Percentiles rank a stretch among this genome's conserved stretches.
phyloP scores from a whole-genome alignment of 2,329 filamentous ascomycete genomes.

The Pseudonectria buxi region DNA sequence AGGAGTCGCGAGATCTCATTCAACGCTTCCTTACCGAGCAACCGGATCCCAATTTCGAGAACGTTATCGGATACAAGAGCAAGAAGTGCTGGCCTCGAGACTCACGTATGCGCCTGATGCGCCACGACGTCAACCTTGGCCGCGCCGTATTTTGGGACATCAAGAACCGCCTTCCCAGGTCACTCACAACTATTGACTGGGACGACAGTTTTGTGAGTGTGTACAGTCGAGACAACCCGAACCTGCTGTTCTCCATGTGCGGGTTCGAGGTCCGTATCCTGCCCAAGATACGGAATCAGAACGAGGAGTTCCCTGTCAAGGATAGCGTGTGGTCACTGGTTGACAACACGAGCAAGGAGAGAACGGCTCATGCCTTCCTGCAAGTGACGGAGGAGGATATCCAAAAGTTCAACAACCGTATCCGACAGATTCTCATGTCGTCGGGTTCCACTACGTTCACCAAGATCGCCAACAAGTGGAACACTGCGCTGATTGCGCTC shows the following conservation, averaged over 20 bases:
- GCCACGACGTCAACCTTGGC: conserved; percentile 95
- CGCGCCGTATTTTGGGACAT: conserved; percentile 98
- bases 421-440: conserved; percentile 97
- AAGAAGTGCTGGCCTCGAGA: conserved; percentile 99
- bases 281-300: conserved; percentile 89
- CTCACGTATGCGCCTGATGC: conserved; percentile 95
- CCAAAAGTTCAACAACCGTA: conserved; percentile 98
- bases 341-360: conserved; percentile 93
- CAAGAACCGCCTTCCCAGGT: conserved; percentile 91
- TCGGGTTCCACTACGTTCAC: conserved; percentile 99
- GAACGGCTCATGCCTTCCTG: conserved; percentile 93
- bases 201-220: conserved; percentile 98
- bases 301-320: conserved; percentile 94
- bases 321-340: conserved; percentile 98
- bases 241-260: conserved; percentile 94
- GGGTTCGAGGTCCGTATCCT: conserved; percentile 96
- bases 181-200: conserved; percentile 97
- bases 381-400: conserved; percentile 98
- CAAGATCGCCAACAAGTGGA: conserved; percentile 99
- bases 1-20: conserved; percentile 92
- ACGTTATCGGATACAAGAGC: conserved; percentile 97
- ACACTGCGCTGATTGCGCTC: conserved; percentile 90
- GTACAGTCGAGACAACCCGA: conserved; percentile 96
- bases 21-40: conserved; percentile 97
- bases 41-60: conserved; percentile 97